Evolutionary conservation across 139 green algal genomes (phyloP), one percentile per base, ranked within the genome.

Genomic region (Volvox reticuliferus): DNA sequence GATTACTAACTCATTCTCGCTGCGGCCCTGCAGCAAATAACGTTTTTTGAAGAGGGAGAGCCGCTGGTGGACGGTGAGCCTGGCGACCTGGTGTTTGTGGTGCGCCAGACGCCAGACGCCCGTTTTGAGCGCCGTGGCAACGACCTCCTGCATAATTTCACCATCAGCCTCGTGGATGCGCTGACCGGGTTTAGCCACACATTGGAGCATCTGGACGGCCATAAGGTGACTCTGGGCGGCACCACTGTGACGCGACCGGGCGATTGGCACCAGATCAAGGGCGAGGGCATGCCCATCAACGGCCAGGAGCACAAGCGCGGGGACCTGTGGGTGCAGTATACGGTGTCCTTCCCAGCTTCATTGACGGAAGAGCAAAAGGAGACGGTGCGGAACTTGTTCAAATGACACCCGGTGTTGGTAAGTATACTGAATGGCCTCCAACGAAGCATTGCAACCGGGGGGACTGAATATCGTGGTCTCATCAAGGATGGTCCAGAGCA

Each of bases 41-140:
- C 84, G 0, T 99, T 99, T 77, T 99, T 99, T 92, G 98, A 99
- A 92, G 97, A 99, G 84, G 98, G 97, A 67, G 98, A 99, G 95
- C 97, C 98, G 0, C 85, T 98, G 30, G 93, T 99, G 6, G 98
- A 99, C 91, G 98, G 98, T 2, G 98, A 99, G 87, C 94, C 97
- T 12, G 98, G 98, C 18, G 98, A 99, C 93, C 94, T 99, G 55
- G 96, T 96, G 67, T 95, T 96, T 79, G 86, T 94, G 44, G 77
- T 96, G 0, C 83, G 90, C 1, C 87, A 91, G 32, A 61, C 62
- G 77, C 91, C 93, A 0, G 87, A 99, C 91, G 28, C 87, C 9
- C 62, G 80, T 22, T 98, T 98, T 86, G 78, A 90, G 88, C 93
- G 97, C 13, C n/a, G 91, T 0, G 94, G 94, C 50, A 89, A 96